These are phyloP conservation scores for Aegilops sharonensis DNA, from an alignment of 176 grass and related monocot genomes.

Conservation along the genomic window DNA sequence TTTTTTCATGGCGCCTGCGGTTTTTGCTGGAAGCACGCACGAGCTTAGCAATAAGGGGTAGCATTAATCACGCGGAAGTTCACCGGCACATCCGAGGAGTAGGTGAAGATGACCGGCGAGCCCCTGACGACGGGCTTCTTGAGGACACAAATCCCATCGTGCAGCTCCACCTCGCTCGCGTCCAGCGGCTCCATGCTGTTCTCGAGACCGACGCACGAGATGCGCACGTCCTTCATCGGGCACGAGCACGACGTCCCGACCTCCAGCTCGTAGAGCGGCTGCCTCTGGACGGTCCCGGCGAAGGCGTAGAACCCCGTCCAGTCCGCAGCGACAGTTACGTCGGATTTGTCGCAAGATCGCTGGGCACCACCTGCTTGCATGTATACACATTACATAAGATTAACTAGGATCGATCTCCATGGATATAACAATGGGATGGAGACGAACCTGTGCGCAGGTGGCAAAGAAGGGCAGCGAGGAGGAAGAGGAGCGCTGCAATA, in stretches of 20 bases:
- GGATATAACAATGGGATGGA: too few species aligned
- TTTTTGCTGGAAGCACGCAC: background rate
- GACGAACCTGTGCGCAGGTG: background rate
- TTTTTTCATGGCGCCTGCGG: too few species aligned
- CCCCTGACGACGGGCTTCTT: background rate
- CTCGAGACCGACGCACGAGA: slow-evolving; percentile 45
- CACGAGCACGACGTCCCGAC: slow-evolving; percentile 42
- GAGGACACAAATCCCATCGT: slow-evolving; percentile 13
- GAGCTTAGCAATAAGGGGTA: background rate
- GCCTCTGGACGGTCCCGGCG: background rate
- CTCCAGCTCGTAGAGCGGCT: slow-evolving; percentile 43
- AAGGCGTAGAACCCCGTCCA: slow-evolving; percentile 17
- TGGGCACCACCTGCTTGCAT: background rate
- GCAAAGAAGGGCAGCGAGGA: slow-evolving; percentile 8
- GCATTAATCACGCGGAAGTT: slow-evolving; percentile 7
- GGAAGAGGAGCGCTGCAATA: background rate
- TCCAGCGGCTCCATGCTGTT: slow-evolving; percentile 42
- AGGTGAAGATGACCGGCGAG: slow-evolving; percentile 16
- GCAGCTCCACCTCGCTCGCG: background rate
- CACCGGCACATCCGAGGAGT: background rate
- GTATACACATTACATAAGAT: background rate
- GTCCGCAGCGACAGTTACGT: slow-evolving; percentile 29
- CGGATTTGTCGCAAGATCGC: slow-evolving; percentile 4
- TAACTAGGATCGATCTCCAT: background rate
- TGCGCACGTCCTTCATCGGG: slow-evolving; percentile 19